phyloP scores from a whole-genome alignment of 805 yeast genomes.

The Citeromyces nyonsensis region DNA sequence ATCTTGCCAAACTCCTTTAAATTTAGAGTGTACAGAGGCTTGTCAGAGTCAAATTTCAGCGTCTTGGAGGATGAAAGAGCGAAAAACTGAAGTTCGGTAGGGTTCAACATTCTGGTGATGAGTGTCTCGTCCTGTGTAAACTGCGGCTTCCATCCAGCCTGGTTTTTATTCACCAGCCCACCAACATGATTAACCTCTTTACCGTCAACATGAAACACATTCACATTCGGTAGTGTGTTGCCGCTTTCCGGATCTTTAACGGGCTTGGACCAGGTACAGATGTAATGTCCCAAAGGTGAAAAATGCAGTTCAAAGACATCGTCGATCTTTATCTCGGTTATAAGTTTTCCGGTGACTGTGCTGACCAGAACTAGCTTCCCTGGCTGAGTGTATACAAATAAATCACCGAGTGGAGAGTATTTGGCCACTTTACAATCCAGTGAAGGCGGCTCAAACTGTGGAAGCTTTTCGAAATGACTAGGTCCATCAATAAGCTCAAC shows the following conservation, averaged over 20 bases:
- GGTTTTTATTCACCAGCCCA: constrained; percentile 65
- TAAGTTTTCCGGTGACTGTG: constrained; percentile 31
- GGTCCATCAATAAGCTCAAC: constrained; percentile 35
- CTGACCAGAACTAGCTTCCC: constrained; percentile 38
- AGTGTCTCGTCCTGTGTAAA: constrained; percentile 69
- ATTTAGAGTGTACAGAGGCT: constrained; percentile 46
- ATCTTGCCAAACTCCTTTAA: constrained; percentile 32
- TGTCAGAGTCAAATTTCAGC: constrained; percentile 13
- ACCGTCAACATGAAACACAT: constrained; percentile 42
- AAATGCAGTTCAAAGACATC: constrained; percentile 76
- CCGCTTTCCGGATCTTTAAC: constrained; percentile 57
- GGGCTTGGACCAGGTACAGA: constrained; percentile 88
- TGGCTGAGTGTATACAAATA: constrained; percentile 63
- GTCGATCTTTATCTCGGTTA: constrained; percentile 31
- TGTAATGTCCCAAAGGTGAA: constrained; percentile 74
- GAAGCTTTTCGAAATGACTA: constrained; percentile 18
- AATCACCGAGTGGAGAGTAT: constrained; percentile 54
- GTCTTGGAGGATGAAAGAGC: constrained; percentile 24
- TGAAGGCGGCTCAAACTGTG: constrained; percentile 14
- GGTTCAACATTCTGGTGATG: constrained; percentile 36
- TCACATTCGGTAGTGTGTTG: constrained; percentile 35
- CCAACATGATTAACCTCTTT: constrained; percentile 26
- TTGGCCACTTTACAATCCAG: constrained; percentile 44
- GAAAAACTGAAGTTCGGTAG: constrained; percentile 54
- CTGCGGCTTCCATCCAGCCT: constrained; percentile 88